Conservation (phyloP, 441 rosid genomes). For the Gossypium gossypioides region DNA sequence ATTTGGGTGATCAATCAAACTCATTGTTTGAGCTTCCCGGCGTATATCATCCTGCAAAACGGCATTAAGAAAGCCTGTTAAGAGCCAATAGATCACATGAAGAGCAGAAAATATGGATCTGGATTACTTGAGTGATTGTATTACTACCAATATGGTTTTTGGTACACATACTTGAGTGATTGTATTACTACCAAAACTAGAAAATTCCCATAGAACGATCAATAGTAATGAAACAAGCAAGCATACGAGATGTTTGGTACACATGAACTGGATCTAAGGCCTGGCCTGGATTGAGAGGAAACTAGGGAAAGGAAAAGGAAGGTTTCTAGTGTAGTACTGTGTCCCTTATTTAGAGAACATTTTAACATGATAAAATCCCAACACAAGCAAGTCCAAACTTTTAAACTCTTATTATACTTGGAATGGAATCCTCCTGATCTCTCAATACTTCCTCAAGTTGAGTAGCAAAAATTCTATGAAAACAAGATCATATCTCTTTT, state of each 20-base stretch:
- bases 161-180: not conserved
- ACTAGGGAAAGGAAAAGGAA: not conserved
- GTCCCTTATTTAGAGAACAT: not conserved
- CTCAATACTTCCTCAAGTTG: not conserved
- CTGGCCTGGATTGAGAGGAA: not conserved
- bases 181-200: not conserved
- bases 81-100: conserved; percentile 5
- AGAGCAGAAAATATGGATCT: not conserved
- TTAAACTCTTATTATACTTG: not conserved
- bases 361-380: not conserved
- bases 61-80: conserved; percentile 15
- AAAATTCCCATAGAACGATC: not conserved
- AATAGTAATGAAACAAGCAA: not conserved
- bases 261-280: not conserved
- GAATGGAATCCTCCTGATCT: not conserved
- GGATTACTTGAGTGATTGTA: not conserved
- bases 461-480: not conserved
- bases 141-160: not conserved
- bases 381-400: not conserved
- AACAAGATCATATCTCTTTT: not conserved
- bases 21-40: conserved; percentile 95
- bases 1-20: conserved; percentile 93
- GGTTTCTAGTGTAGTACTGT: not conserved
- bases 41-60: conserved; percentile 73
- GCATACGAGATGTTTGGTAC: not conserved